Conservation (phyloP, 2,329 filamentous ascomycete species). For the Sporothrix luriei region DNA sequence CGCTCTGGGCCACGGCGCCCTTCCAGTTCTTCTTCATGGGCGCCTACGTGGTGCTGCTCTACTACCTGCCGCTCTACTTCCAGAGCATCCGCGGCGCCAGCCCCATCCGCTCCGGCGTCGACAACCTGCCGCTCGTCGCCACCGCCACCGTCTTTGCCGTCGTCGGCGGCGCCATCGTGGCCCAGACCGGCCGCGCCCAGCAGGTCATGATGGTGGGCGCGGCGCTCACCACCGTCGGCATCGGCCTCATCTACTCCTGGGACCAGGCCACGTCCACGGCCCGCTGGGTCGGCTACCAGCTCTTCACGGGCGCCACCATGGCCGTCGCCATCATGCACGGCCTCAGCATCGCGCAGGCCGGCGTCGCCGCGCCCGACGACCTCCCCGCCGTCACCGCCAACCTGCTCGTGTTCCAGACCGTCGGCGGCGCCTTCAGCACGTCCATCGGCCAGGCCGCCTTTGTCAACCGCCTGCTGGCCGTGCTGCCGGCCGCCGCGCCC, state of each 20-base stretch:
- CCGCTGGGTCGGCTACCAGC: constrained; percentile 46
- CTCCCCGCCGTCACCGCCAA: constrained; percentile 46
- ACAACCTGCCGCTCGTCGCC: constrained; percentile 44
- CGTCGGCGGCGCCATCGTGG: constrained; percentile 39
- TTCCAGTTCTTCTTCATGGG: constrained; percentile 48
- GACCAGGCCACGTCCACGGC: constrained; percentile 38
- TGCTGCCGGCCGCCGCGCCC: constrained; percentile 37
- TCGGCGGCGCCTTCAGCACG: constrained; percentile 57
- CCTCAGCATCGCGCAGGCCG: constrained; percentile 52
- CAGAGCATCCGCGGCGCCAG: constrained; percentile 49
- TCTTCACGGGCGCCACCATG: constrained; percentile 30
- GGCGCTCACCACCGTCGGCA: constrained; percentile 38
- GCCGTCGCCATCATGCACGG: constrained; percentile 47
- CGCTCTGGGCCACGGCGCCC: constrained; percentile 48
- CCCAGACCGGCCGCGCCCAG: constrained; percentile 36
- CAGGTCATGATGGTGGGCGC: constrained; percentile 37
- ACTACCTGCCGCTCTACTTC: constrained; percentile 56
- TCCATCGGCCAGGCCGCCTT: constrained; percentile 30
- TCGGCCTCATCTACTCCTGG: constrained; percentile 44
- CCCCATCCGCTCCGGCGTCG: constrained; percentile 44
- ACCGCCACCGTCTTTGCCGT: constrained; percentile 41
- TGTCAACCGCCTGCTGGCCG: constrained; percentile 33
- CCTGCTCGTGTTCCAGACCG: constrained; percentile 60
- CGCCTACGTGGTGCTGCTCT: constrained; percentile 49
- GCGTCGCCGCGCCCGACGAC: constrained; percentile 46